phyloP scores from a whole-genome alignment of 345 rosid genomes.

The Euphorbia peplus region DNA sequence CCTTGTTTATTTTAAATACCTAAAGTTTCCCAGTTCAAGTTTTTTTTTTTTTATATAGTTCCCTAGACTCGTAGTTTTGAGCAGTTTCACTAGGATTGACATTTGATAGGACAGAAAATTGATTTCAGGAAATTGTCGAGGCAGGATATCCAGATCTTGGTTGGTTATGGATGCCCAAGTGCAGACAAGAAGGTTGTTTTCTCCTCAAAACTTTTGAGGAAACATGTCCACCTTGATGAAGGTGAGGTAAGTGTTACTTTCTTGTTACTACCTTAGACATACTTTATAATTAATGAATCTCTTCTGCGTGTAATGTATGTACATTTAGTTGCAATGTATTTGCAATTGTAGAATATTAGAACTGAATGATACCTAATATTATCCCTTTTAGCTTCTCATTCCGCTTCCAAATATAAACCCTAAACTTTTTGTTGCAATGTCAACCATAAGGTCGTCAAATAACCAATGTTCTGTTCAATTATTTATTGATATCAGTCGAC shows the following conservation, averaged over 20 bases:
- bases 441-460: not conserved
- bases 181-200: conserved; percentile 81
- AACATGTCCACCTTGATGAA: conserved; percentile 93
- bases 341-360: not conserved
- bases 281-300: not conserved
- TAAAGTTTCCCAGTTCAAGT: not conserved
- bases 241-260: conserved; percentile 75
- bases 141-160: conserved; percentile 78
- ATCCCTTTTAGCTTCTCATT: not conserved
- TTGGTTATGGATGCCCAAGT: conserved; percentile 91
- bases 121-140: conserved; percentile 75
- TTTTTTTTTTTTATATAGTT: not conserved
- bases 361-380: conserved; percentile 1
- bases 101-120: conserved; percentile 32
- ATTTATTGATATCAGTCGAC: too few species aligned
- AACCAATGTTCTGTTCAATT: too few species aligned
- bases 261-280: not conserved
- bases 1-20: not conserved
- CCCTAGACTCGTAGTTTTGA: not conserved
- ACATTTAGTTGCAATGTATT: not conserved
- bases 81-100: conserved; percentile 13
- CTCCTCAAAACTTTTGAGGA: conserved; percentile 82
- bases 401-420: not conserved
- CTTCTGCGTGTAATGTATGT: not conserved
- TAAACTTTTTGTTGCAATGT: not conserved